Evolutionary conservation across 2,329 filamentous ascomycete genomes (phyloP), one percentile per base, ranked within the genome.

Genomic region (Sclerotinia borealis): DNA sequence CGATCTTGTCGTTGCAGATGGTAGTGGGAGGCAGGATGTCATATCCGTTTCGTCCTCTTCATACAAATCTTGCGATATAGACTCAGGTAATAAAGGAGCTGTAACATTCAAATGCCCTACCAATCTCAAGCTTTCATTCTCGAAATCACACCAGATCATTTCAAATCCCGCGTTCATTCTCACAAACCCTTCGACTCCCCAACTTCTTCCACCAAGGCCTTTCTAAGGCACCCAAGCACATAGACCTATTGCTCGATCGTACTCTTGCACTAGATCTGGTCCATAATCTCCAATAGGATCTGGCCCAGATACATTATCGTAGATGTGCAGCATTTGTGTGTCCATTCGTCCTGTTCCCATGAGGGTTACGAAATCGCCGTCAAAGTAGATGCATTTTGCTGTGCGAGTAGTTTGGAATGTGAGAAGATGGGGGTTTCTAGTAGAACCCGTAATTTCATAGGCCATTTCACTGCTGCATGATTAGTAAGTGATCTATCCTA

Each of bases 91-190:
- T 41, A 77, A 70, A 29, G 80, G 80, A 19, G 76, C 78, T 27
- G 79, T 80, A 2, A 81, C 76, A 65, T 82, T 81, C 19, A 80
- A 65, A 63, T 77, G 76, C 49, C 75, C 77, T 27, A 81, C 70
- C 54, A 82, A 66, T 59, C 76, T 71, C 59, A 81, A 67, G 22
- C 76, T 79, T 11, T 76, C 76, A 61, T 78, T 79, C 29, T 74
- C 70, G 59, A 82, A 82, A 63, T 81, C 75, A 66, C 80, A 82
- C 79, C 79, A 81, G n/a, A 81, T 80, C 68, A 81, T 71, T 71
- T 82, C 79, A 64, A 82, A 82, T 4, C 79, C 80, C 15, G 79
- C 77, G 68, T 82, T 81, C 79, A 82, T 82, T 63, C 80, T 75
- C 48, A 82, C 77, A 41, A 81, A 72, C 2, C 78, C 80, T 67